A percentile compares a stretch with the other conserved stretches of the same genome.
These are phyloP conservation scores for Leishmania martiniquensis DNA, from an alignment of 208 protist species.

Conservation along the genomic window DNA sequence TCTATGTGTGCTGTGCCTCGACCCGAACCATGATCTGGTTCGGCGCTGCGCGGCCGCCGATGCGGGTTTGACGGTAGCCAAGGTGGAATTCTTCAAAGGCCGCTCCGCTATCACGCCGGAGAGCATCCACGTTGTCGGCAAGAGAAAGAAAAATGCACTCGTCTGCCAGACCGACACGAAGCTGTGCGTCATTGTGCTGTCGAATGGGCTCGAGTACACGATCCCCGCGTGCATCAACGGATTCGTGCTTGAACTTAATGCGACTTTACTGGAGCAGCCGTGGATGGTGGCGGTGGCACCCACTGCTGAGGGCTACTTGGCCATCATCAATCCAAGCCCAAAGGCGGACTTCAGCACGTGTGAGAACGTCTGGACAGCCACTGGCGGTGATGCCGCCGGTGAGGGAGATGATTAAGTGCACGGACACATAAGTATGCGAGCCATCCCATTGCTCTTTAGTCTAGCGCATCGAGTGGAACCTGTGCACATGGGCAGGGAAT, in stretches of 20 bases:
- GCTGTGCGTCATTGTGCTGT: constrained; percentile 61
- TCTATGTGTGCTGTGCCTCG: constrained; percentile 75
- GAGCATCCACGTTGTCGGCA: constrained; percentile 71
- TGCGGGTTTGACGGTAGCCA: constrained; percentile 11
- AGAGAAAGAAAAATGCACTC: constrained; percentile 87
- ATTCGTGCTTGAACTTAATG: constrained; percentile 86
- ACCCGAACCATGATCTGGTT: constrained; percentile 63
- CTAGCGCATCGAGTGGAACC: neutral
- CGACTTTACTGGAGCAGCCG: constrained; percentile 52
- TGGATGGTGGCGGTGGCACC: constrained; percentile 61
- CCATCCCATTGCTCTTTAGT: neutral
- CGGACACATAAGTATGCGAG: neutral
- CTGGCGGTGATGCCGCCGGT: constrained; percentile 60
- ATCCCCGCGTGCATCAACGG: constrained; percentile 82
- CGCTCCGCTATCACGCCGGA: constrained; percentile 52
- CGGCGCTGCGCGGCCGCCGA: constrained; percentile 7
- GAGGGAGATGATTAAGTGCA: constrained; percentile 45
- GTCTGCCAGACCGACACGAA: constrained; percentile 82
- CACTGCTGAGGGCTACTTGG: constrained; percentile 72
- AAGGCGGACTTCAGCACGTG: constrained; percentile 53
- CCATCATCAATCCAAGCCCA: constrained; percentile 69
- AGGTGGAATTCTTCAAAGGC: constrained; percentile 38
- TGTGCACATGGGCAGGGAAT: neutral
- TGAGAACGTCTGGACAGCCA: constrained; percentile 64
- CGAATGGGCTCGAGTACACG: constrained; percentile 50